Percentiles rank a stretch among this genome's conserved stretches.
Evolutionary conservation across 2,329 filamentous ascomycete genomes (phyloP).

Genomic region (Penicillium hordei): DNA sequence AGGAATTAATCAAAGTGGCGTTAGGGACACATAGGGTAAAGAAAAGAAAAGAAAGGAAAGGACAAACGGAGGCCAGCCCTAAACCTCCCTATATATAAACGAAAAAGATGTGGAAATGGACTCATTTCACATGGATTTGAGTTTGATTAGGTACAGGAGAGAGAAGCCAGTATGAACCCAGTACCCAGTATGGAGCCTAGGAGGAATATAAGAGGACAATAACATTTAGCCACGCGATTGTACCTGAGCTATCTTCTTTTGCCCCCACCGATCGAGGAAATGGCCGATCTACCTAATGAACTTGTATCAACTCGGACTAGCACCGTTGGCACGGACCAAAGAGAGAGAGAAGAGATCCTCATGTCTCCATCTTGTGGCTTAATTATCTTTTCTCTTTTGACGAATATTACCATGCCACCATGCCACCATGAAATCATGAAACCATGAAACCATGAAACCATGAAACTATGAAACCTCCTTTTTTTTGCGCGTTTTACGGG

Average conservation of each 20-base stretch:
- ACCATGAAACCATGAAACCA: too few relatives aligned
- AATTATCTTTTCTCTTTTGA: conserved; percentile 3
- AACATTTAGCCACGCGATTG: conserved; percentile 16
- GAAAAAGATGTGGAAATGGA: neutral
- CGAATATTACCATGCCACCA: conserved; percentile 9
- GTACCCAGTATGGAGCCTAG: neutral
- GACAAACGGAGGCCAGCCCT: conserved; percentile 6
- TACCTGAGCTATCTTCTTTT: conserved; percentile 11
- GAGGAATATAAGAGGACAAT: conserved; percentile 5
- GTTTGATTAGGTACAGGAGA: conserved; percentile 12
- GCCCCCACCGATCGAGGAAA: conserved; percentile 21
- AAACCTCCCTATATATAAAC: conserved; percentile 18
- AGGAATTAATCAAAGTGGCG: conserved; percentile 3
- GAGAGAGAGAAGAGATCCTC: conserved; percentile 5
- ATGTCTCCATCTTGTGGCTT: conserved; percentile 3
- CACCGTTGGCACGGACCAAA: conserved; percentile 9
- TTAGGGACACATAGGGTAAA: conserved; percentile 8
- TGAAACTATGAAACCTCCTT: neutral
- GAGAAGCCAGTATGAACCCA: neutral
- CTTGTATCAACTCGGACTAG: conserved; percentile 15
- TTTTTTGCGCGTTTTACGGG: neutral
- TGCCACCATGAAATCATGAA: too few relatives aligned
- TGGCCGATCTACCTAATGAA: conserved; percentile 20
- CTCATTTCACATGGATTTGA: conserved; percentile 10
- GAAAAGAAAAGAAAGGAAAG: conserved; percentile 2